These are phyloP conservation scores for Hysterium pulicare DNA, from an alignment of 2,329 filamentous ascomycete genomes.

Conservation along the genomic window DNA sequence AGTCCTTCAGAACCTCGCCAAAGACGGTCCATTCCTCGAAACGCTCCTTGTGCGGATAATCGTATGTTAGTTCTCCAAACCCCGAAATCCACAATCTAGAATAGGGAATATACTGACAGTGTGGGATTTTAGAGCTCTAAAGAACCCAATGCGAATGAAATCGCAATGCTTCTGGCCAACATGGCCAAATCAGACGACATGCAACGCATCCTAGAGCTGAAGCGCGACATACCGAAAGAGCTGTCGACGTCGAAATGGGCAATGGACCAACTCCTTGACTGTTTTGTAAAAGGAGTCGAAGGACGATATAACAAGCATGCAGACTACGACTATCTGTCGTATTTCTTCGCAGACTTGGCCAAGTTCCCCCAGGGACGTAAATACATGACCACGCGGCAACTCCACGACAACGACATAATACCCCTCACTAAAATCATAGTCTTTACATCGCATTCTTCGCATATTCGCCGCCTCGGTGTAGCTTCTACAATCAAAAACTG, in stretches of 20 bases:
- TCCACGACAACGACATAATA: conserved; percentile 73
- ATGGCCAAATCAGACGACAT: conserved; percentile 76
- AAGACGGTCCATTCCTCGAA: conserved; percentile 78
- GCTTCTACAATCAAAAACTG: conserved; percentile 93
- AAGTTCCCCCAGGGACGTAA: conserved; percentile 70
- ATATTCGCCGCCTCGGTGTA: conserved; percentile 86
- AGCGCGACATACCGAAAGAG: conserved; percentile 65
- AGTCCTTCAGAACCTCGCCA: conserved; percentile 67
- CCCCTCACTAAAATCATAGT: conserved; percentile 89
- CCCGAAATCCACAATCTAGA: neutral
- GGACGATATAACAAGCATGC: conserved; percentile 79
- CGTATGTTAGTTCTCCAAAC: conserved; percentile 56
- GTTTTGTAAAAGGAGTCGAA: conserved; percentile 89
- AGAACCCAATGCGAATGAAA: conserved; percentile 77
- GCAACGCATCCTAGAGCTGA: conserved; percentile 64
- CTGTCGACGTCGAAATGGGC: conserved; percentile 70
- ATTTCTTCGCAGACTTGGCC: conserved; percentile 88
- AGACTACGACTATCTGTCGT: conserved; percentile 88
- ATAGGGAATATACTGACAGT: neutral
- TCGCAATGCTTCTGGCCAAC: conserved; percentile 92
- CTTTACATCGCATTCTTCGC: conserved; percentile 85
- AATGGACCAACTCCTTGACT: conserved; percentile 88
- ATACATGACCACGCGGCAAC: conserved; percentile 70
- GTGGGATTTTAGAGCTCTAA: conserved; percentile 59
- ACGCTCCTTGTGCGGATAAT: conserved; percentile 69